A percentile compares a stretch with the other conserved stretches of the same genome.
Evolutionary conservation across 305 asterid species (phyloP).

Genomic region (Fraxinus xanthoxyloides): DNA sequence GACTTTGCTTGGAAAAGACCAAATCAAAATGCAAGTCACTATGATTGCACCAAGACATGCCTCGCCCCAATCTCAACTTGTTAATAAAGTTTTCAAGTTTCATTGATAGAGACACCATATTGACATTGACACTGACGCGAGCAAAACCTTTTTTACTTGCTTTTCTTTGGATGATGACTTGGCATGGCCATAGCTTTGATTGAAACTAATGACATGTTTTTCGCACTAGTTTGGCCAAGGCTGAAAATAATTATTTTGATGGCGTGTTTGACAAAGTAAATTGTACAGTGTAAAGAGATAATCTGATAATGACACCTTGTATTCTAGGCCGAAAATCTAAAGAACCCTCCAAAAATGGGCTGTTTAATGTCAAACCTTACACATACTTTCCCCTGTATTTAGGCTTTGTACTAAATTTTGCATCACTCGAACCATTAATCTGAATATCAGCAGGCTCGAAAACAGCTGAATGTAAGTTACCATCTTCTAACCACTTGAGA

Average conservation of each 20-base stretch:
- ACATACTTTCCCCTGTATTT: constrained; percentile 90
- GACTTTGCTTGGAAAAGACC: constrained; percentile 45
- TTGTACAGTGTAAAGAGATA: neutral
- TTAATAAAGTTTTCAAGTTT: constrained; percentile 52
- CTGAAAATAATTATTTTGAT: neutral
- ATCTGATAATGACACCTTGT: neutral
- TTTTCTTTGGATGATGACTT: neutral
- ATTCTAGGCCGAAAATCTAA: neutral
- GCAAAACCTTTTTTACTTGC: neutral
- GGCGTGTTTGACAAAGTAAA: neutral
- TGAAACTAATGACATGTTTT: neutral
- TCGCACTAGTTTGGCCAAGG: neutral
- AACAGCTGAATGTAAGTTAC: constrained; percentile 82
- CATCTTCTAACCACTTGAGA: constrained; percentile 89
- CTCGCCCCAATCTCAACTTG: constrained; percentile 76
- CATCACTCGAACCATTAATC: constrained; percentile 39
- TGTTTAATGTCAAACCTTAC: constrained; percentile 25
- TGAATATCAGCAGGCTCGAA: constrained; percentile 56
- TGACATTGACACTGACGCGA: constrained; percentile 37
- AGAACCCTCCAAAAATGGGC: neutral
- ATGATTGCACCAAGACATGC: constrained; percentile 58
- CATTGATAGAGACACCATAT: constrained; percentile 61
- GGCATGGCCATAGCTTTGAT: neutral
- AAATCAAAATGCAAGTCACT: constrained; percentile 64
- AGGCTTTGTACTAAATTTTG: constrained; percentile 53